phyloP scores from a whole-genome alignment of 129 eudicot species.

The Deinandra increscens region DNA sequence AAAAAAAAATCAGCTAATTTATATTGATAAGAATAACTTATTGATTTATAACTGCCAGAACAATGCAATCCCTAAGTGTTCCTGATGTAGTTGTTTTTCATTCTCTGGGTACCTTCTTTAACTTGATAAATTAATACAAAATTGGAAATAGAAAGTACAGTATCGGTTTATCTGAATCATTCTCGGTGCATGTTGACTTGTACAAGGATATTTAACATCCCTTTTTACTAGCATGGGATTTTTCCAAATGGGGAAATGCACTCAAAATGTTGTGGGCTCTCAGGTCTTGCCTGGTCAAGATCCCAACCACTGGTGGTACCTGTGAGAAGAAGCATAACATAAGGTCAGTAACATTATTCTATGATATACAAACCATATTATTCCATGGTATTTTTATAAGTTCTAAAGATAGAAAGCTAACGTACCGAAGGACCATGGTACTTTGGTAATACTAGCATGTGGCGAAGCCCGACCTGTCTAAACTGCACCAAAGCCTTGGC shows the following conservation, averaged over 20 bases:
- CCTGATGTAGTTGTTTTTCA: constrained; percentile 19
- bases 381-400: background rate
- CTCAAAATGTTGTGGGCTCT: constrained; percentile 81
- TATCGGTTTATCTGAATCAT: constrained; percentile 1
- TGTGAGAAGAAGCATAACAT: constrained; percentile 31
- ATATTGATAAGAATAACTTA: constrained; percentile 1
- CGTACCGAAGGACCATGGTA: constrained; percentile 74
- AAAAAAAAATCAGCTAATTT: constrained; percentile 2
- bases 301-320: constrained; percentile 92
- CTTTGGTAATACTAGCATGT: constrained; percentile 83
- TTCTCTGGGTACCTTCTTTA: constrained; percentile 20
- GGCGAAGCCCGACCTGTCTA: constrained; percentile 94
- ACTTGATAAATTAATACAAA: constrained; percentile 36
- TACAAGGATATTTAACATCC: constrained; percentile 31
- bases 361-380: background rate
- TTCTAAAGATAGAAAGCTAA: background rate
- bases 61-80: constrained; percentile 26
- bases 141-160: constrained; percentile 23
- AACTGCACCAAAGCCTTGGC: constrained; percentile 97
- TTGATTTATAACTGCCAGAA: constrained; percentile 23
- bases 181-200: background rate
- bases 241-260: constrained; percentile 65
- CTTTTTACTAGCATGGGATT: constrained; percentile 53
- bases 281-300: constrained; percentile 96
- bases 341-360: constrained; percentile 39